A percentile compares a stretch with the other conserved stretches of the same genome.
Conservation (phyloP, 1,139 yeast species). For the Taphrina deformans region DNA sequence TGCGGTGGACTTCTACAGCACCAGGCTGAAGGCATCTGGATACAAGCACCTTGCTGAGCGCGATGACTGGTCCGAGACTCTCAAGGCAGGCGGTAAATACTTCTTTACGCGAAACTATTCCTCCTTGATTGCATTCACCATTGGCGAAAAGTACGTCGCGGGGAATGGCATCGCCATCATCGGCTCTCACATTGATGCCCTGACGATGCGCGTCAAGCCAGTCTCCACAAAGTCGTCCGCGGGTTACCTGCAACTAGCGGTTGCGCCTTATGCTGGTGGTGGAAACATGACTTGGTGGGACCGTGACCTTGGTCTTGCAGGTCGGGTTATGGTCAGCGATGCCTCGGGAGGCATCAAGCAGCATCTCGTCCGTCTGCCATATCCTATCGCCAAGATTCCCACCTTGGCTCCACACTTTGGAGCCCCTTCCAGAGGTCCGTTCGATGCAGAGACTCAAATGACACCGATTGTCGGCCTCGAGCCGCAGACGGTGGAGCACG, state of each 20-base stretch:
- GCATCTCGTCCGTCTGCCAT: slow-evolving; percentile 72
- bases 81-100: slow-evolving; percentile 61
- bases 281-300: slow-evolving; percentile 83
- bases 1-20: slow-evolving; percentile 63
- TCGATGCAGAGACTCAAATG: slow-evolving; percentile 83
- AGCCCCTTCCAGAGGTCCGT: slow-evolving; percentile 72
- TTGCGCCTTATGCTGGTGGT: slow-evolving; percentile 92
- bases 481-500: slow-evolving; percentile 36
- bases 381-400: slow-evolving; percentile 86
- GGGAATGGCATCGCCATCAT: slow-evolving; percentile 82
- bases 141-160: slow-evolving; percentile 66
- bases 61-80: slow-evolving; percentile 59
- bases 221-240: slow-evolving; percentile 65
- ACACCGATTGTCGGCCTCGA: slow-evolving; percentile 77
- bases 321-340: slow-evolving; percentile 72
- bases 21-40: slow-evolving; percentile 50
- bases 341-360: slow-evolving; percentile 57
- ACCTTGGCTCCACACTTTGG: slow-evolving; percentile 95
- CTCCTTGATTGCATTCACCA: slow-evolving; percentile 73
- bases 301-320: slow-evolving; percentile 87
- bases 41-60: slow-evolving; percentile 72
- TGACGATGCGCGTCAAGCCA: slow-evolving; percentile 71
- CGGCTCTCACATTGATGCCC: slow-evolving; percentile 93
- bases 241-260: slow-evolving; percentile 84
- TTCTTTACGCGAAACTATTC: slow-evolving; percentile 77